A percentile compares a stretch with the other conserved stretches of the same genome.
Conservation (phyloP, 441 rosid species). For the Aleurites moluccanus region DNA sequence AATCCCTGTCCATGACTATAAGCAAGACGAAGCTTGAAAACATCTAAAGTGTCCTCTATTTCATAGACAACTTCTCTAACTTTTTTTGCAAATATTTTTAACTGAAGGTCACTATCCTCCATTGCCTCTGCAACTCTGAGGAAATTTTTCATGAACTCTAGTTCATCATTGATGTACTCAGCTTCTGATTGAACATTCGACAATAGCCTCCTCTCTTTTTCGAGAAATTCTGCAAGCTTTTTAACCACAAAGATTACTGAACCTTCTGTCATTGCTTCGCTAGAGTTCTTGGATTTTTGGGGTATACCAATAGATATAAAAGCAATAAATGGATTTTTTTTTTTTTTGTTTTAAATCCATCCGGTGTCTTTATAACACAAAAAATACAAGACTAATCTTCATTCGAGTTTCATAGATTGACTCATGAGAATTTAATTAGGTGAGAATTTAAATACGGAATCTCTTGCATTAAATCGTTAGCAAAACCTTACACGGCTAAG, state of each 20-base stretch:
- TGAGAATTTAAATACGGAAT: too few relatives aligned
- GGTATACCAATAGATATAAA: too few relatives aligned
- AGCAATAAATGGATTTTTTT: too few relatives aligned
- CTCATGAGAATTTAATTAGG: too few relatives aligned
- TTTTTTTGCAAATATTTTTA: conserved; percentile 45
- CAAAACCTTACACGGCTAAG: too few relatives aligned
- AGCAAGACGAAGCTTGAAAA: conserved; percentile 33
- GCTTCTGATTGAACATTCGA: conserved; percentile 31
- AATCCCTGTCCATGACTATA: conserved; percentile 19
- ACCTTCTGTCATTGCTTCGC: conserved; percentile 7
- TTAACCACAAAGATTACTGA: conserved; percentile 26
- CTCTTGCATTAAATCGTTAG: too few relatives aligned
- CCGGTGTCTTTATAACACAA: too few relatives aligned
- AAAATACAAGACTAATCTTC: too few relatives aligned
- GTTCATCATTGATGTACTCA: conserved; percentile 32
- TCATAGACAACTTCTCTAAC: conserved; percentile 42
- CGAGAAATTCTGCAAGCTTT: conserved; percentile 33
- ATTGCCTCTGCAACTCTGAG: conserved; percentile 41
- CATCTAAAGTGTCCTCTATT: conserved; percentile 51
- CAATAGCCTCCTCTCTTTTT: conserved; percentile 25
- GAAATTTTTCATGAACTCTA: conserved; percentile 41
- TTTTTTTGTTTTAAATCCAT: too few relatives aligned
- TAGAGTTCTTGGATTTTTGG: not conserved
- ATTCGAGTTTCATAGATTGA: too few relatives aligned
- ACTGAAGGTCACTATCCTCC: conserved; percentile 35